Base-by-base conservation (phyloP, 2,329 filamentous ascomycete species). In the Chaetomiaceae sp. region DNA sequence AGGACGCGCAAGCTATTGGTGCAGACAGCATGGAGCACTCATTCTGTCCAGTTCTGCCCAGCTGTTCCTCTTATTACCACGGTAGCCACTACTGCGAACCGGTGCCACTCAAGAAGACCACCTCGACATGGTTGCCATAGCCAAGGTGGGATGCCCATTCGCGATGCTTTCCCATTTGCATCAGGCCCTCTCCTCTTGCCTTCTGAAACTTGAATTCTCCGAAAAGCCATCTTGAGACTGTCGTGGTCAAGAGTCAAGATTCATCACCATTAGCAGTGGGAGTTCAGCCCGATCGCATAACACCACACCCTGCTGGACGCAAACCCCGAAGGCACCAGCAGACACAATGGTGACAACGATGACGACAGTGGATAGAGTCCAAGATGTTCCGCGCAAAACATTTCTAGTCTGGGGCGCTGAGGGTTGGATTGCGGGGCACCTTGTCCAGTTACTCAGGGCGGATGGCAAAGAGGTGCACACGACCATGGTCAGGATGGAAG, bases 371-470 rank as follows among this genome's bases (percentile, higher is more conserved):
- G n/a, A n/a, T n/a, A n/a, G n/a, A n/a, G 14, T 12, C 8, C 10
- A 64, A 30, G 61, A 64, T 40, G 60, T 58, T 34, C 43, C 56
- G 44, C 51, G 49, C 19, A 51, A 60, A 39, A 66, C 70, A 59
- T 84, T 78, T 65, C 74, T 86, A 57, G 81, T 85, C 62, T 85
- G 81, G 81, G 82, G 82, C 50, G 79, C 74, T 58, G 71, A 75
- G 58, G 81, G 82, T 61, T 83, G 79, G 81, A 75, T 84, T 49
- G 80, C 80, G 39, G 75, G 78, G 47, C 81, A 83, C 60, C 74
- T 86, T 45, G 77, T 82, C 65, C 59, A 65, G 17, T 70, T 85
- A 21, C 74, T 86, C 44, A 70, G 79, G 62, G 65, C 67, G 51
- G 77, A 83, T 62, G 79, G 78, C 62, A 82, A 84, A 68, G 73